These are phyloP conservation scores for Fraxinus pennsylvanica DNA, from an alignment of 257 asterid genomes.

Conservation along the genomic window DNA sequence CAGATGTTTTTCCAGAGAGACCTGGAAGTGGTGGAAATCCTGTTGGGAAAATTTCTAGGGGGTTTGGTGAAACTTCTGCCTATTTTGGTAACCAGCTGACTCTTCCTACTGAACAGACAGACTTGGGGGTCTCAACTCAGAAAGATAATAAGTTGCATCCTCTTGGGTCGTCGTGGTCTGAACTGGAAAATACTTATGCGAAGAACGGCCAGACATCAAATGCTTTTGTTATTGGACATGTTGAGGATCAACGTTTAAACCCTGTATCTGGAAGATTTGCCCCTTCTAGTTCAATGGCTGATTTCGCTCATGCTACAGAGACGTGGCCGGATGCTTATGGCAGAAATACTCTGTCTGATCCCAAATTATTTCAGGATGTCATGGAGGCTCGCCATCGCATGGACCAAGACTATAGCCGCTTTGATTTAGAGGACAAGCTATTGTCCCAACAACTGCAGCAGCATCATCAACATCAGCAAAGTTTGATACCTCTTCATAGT, in stretches of 20 bases:
- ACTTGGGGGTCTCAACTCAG: slow-evolving; percentile 41
- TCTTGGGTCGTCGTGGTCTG: slow-evolving; percentile 82
- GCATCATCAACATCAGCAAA: slow-evolving; percentile 52
- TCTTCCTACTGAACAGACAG: slow-evolving; percentile 41
- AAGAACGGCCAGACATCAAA: slow-evolving; percentile 53
- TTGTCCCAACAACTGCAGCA: slow-evolving; percentile 54
- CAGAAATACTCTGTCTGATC: slow-evolving; percentile 47
- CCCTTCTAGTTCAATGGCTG: slow-evolving; percentile 46
- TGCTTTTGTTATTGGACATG: slow-evolving; percentile 37
- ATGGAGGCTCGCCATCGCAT: slow-evolving; percentile 53
- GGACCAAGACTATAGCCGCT: slow-evolving; percentile 54
- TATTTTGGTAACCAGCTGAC: slow-evolving; percentile 37
- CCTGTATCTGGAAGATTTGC: slow-evolving; percentile 54
- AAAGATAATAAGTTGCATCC: slow-evolving; percentile 65
- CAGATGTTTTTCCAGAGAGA: slow-evolving; percentile 88
- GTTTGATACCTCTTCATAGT: slow-evolving; percentile 51
- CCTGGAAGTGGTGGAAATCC: slow-evolving; percentile 71
- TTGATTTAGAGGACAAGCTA: slow-evolving; percentile 65
- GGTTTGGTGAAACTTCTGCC: slow-evolving; percentile 42
- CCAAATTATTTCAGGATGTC: slow-evolving; percentile 53
- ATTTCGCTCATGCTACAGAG: slow-evolving; percentile 48
- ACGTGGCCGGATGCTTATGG: slow-evolving; percentile 63
- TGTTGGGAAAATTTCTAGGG: slow-evolving; percentile 47
- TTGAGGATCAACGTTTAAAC: slow-evolving; percentile 45
- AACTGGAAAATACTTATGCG: slow-evolving; percentile 67